Evolutionary conservation across 495 filamentous ascomycete genomes (phyloP).

Genomic region (Xylaria cubensis): DNA sequence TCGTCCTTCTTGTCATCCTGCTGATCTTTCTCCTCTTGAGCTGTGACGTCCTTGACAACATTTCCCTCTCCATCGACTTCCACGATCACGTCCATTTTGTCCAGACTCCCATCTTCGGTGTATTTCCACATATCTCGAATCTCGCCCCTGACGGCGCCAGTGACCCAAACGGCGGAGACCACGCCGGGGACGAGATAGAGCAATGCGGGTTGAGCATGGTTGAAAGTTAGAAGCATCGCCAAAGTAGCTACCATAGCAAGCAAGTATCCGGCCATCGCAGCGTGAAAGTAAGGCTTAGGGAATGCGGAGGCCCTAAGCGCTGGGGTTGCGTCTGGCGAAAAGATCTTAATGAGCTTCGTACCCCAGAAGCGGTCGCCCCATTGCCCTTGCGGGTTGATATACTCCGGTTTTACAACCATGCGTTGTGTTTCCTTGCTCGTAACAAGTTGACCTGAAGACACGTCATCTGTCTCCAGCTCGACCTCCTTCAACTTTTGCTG

Average conservation of each 20-base stretch:
- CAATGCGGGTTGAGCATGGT: slow-evolving; percentile 88
- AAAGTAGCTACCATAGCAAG: slow-evolving; percentile 81
- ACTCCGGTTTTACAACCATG: slow-evolving; percentile 61
- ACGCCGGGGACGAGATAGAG: slow-evolving; percentile 93
- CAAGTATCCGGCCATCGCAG: slow-evolving; percentile 78
- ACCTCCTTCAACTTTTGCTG: slow-evolving; percentile 46
- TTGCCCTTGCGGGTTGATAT: slow-evolving; percentile 63
- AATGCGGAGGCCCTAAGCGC: slow-evolving; percentile 62
- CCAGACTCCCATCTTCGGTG: slow-evolving; percentile 70
- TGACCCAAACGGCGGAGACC: slow-evolving; percentile 76
- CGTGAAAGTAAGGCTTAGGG: slow-evolving; percentile 86
- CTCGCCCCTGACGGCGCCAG: slow-evolving; percentile 75
- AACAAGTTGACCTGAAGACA: slow-evolving; percentile 42
- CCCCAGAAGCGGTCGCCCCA: slow-evolving; percentile 93
- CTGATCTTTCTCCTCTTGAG: slow-evolving; percentile 25
- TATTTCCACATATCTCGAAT: slow-evolving; percentile 78
- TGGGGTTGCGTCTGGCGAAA: slow-evolving; percentile 48
- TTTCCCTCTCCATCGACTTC: slow-evolving; percentile 44
- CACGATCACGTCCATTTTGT: slow-evolving; percentile 55
- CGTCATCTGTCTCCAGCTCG: slow-evolving; percentile 46
- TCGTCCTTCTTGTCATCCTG: slow-evolving; percentile 12
- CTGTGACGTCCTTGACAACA: slow-evolving; percentile 31
- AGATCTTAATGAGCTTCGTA: slow-evolving; percentile 38
- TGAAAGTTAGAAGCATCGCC: slow-evolving; percentile 74
- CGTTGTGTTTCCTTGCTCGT: slow-evolving; percentile 40